Base-by-base conservation (phyloP, 768 basidiomycete genomes). In the Psilocybe azurescens region DNA sequence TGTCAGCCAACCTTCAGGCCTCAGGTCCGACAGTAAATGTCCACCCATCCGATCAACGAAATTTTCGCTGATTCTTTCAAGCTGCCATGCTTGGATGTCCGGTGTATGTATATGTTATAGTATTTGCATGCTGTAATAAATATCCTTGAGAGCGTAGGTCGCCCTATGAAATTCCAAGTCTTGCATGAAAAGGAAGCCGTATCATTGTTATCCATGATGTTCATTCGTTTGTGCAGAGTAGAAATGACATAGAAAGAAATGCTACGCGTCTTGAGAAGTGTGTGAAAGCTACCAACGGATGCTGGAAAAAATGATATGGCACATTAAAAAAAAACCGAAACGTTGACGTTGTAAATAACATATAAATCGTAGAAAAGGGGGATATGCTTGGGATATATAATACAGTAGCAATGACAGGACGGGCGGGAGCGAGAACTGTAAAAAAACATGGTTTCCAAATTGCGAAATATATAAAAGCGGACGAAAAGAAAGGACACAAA, bases 311-410 rank as follows among this genome's bases (percentile, higher is more conserved):
- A 30, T 33, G 28, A 36, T 49, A 48, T 18, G 33, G 38, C 53
- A 39, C 32, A 41, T 49, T 36, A 24, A 48, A 48, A 20, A 18
- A 33, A 28, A 2, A 33, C 8, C 38, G 16, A 59, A 52, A 53
- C 16, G 14, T 44, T 44, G 41, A 44, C 11, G 39, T 32, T 16
- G 52, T 52, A 59, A 55, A 50, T 55, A 54, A 39, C 41, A 39
- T 58, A 56, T 63, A 51, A 56, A 53, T 51, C 30, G 54, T 53
- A 52, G n/a, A n/a, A 24, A 18, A 18, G n/a, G 39, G 33, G 39
- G n/a, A 58, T 47, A 54, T 47, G 32, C n/a, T 36, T 16, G 32
- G 14, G 41, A 44, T 11, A 47, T 56, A 62, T 62, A 49, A 62
- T 62, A 62, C 61, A 63, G 53, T 57, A 32, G 20, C 20, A 46